Conservation (phyloP, 768 basidiomycete species). For the Lyophyllum semitale region DNA sequence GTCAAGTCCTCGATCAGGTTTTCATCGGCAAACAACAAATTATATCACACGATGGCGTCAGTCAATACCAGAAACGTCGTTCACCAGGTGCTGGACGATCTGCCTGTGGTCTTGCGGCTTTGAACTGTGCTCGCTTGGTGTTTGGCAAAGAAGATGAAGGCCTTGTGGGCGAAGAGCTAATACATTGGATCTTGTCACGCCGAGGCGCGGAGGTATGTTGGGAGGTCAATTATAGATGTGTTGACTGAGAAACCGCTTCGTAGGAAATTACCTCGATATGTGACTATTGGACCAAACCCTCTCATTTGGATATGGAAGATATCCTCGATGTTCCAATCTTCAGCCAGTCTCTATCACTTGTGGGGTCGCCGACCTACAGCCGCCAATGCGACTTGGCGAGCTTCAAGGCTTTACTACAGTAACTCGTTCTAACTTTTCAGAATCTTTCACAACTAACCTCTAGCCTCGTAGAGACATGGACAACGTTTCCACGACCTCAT, state of each 20-base stretch:
- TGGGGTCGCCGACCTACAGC: slow-evolving; percentile 30
- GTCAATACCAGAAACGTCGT: slow-evolving; percentile 52
- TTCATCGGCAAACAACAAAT: slow-evolving; percentile 34
- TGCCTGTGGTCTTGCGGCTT: slow-evolving; percentile 66
- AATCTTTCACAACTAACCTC: slow-evolving; percentile 4
- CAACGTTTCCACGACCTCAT: slow-evolving; percentile 19
- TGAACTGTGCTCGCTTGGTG: slow-evolving; percentile 61
- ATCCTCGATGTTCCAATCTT: slow-evolving; percentile 53
- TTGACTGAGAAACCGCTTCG: not conserved
- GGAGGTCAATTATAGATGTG: not conserved
- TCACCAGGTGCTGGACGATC: slow-evolving; percentile 35
- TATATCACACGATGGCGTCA: slow-evolving; percentile 50
- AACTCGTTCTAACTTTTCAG: slow-evolving; percentile 18
- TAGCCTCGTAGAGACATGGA: slow-evolving; percentile 24
- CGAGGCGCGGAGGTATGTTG: slow-evolving; percentile 36
- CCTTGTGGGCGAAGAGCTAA: slow-evolving; percentile 29
- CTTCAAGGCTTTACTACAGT: slow-evolving; percentile 32
- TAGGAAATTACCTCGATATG: slow-evolving; percentile 64
- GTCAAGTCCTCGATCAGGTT: slow-evolving; percentile 16
- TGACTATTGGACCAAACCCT: slow-evolving; percentile 50
- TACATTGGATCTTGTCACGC: slow-evolving; percentile 33
- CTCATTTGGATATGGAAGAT: slow-evolving; percentile 60
- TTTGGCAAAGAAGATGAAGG: slow-evolving; percentile 36
- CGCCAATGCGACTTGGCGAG: slow-evolving; percentile 32
- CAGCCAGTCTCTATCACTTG: slow-evolving; percentile 35